Conservation (phyloP, 164 flowering plant genomes). For the Litsea cubeba region DNA sequence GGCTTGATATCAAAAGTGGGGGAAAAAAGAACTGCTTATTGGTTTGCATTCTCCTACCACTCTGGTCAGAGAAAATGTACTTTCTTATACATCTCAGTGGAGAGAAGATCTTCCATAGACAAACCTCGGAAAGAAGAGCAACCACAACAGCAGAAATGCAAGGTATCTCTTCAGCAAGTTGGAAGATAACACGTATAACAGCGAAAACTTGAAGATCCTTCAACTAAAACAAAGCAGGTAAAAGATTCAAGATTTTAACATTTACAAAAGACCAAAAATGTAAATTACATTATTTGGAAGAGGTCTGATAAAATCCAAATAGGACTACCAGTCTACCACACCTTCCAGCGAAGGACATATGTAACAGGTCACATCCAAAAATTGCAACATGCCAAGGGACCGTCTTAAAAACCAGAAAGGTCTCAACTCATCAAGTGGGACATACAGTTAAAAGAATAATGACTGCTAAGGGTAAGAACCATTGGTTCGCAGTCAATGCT, state of each 20-base stretch:
- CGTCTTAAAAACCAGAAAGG: background rate
- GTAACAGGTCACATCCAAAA: background rate
- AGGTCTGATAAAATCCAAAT: background rate
- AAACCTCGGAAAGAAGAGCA: conserved; percentile 93
- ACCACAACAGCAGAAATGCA: conserved; percentile 97
- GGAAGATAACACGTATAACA: conserved; percentile 89
- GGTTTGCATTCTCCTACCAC: background rate
- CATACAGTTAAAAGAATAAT: background rate
- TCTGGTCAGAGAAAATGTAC: background rate
- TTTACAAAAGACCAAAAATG: background rate
- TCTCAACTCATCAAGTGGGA: background rate
- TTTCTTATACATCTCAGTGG: background rate
- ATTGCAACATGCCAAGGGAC: background rate
- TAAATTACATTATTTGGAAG: background rate
- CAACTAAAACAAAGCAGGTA: conserved; percentile 39
- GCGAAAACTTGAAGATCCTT: conserved; percentile 97
- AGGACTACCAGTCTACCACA: background rate
- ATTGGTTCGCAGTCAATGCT: background rate
- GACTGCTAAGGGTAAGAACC: background rate
- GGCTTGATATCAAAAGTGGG: too few relatives aligned
- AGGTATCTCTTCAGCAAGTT: conserved; percentile 96
- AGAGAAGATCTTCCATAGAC: background rate
- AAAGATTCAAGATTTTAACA: background rate
- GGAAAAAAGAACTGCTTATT: too few relatives aligned
- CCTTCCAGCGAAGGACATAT: background rate